Evolutionary conservation across 2,329 filamentous ascomycete genomes (phyloP).

Genomic region (Diaporthe eres): DNA sequence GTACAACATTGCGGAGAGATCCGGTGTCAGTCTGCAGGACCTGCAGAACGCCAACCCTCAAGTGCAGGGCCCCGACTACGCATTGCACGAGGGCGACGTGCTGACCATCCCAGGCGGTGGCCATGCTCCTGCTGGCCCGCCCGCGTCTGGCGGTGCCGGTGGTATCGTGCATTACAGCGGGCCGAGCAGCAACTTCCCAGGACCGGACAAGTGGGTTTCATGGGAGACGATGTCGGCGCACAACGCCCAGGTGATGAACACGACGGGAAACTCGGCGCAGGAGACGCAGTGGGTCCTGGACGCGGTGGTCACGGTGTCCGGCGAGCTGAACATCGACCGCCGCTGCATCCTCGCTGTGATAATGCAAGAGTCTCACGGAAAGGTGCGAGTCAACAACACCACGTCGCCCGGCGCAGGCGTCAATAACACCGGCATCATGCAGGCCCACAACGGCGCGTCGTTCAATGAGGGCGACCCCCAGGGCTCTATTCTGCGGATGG

Average conservation of each 20-base stretch:
- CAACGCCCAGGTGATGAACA: slow-evolving; percentile 1
- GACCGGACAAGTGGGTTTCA: neutral
- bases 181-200: neutral
- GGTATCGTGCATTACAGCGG: neutral
- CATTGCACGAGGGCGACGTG: neutral
- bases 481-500: neutral
- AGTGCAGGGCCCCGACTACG: neutral
- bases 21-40: neutral
- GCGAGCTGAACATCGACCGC: neutral
- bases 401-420: neutral
- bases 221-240: neutral
- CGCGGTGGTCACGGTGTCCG: neutral
- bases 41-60: neutral
- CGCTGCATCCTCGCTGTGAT: neutral
- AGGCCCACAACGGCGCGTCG: neutral
- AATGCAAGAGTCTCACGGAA: neutral
- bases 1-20: neutral
- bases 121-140: neutral
- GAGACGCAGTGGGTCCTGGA: neutral
- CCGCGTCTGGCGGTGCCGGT: neutral
- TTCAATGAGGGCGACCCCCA: neutral
- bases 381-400: neutral
- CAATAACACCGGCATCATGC: slow-evolving; percentile 7
- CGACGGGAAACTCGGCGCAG: slow-evolving; percentile 4
- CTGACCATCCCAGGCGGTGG: neutral